phyloP scores from a whole-genome alignment of 176 grass and related monocot species.

The Dendrocalamus sinicus region DNA sequence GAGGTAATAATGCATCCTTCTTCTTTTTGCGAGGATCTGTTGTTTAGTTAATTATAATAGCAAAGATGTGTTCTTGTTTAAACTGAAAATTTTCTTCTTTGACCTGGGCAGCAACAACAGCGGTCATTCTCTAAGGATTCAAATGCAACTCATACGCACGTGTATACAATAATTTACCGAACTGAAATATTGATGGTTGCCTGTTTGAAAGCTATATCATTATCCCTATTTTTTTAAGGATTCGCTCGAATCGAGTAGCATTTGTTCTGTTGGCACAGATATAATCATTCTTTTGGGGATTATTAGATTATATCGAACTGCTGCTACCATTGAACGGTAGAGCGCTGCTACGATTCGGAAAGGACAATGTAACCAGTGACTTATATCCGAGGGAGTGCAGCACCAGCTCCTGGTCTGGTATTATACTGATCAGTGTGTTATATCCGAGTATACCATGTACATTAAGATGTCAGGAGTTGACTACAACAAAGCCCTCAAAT shows the following conservation, averaged over 20 bases:
- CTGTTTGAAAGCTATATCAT: background rate
- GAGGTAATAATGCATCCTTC: too few relatives aligned
- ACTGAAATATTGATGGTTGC: background rate
- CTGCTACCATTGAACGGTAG: background rate
- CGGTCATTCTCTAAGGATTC: background rate
- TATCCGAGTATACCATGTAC: background rate
- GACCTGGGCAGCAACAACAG: background rate
- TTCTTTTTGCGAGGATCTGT: too few relatives aligned
- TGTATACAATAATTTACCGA: background rate
- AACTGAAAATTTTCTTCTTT: background rate
- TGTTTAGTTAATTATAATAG: background rate
- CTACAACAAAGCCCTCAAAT: background rate
- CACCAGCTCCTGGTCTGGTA: background rate
- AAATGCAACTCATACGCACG: background rate
- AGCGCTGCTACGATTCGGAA: too few relatives aligned
- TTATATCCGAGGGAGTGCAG: background rate
- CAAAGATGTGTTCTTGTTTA: background rate
- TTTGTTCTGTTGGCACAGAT: background rate
- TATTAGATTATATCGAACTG: conserved; percentile 3
- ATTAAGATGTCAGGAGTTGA: background rate
- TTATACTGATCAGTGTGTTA: background rate
- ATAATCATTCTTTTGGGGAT: background rate
- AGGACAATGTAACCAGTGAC: too few relatives aligned
- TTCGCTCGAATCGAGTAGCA: background rate
- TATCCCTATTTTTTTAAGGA: background rate